Evolutionary conservation across 2,329 filamentous ascomycete genomes (phyloP), one percentile per base, ranked within the genome.

Genomic region (Xylariales sp.): DNA sequence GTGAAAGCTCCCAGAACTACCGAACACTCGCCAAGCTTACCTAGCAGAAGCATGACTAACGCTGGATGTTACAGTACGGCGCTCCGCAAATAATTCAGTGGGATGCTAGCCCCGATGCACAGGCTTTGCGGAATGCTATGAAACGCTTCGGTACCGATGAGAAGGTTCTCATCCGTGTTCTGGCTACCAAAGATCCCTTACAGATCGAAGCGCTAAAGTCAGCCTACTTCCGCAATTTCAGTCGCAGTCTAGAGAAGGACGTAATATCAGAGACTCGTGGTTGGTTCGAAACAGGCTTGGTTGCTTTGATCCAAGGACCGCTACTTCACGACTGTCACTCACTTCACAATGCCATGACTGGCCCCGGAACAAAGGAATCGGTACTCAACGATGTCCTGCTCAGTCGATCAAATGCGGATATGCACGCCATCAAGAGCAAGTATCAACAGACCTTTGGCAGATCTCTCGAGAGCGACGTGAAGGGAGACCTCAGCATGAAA

Each of bases 141-240:
- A 95, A 95, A 63, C 89, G 89, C 0, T 87, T 95, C 47, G 91
- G 90, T 24, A 96, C 90, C 0, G 81, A 97, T 55, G 90, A 96
- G 61, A 84, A 81, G 54, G 63, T 76, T 0, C 68, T 97, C 12
- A 90, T 95, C 48, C 68, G 71, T 2, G 68, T 83, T 3, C 69
- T 97, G 7, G 68, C 84, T 3, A 77, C 73, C 51, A 83, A 89
- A 48, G 87, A 94, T 49, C 85, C 90, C 1, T 69, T 89, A 4
- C 86, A 95, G 59, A 75, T 93, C 47, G 77, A 82, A 35, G 70
- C 78, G 7, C 71, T 94, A 38, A 78, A 82, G 43, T 61, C 73
- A 6, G 74, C 84, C 3, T 97, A 85, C 66, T 68, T 80, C 36
- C 67, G 79, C 44, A 67, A 72, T 47, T 74, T 84, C 63, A 70